Conservation (phyloP, 176 grass and related monocot species). For the Aegilops tauschii region DNA sequence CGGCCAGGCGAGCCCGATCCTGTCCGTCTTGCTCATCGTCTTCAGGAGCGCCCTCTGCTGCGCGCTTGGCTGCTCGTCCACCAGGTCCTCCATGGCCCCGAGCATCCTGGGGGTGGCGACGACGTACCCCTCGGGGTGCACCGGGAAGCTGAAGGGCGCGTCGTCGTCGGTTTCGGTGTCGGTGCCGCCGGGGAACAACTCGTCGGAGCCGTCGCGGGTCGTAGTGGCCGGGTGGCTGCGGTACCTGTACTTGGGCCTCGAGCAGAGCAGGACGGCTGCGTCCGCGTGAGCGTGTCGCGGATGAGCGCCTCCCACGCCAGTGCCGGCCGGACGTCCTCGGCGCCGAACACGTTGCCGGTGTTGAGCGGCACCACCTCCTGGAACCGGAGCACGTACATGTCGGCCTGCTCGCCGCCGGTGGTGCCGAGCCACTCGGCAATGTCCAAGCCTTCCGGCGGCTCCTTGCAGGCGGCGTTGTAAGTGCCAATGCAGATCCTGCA, state of each 20-base stretch:
- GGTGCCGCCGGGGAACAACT: slow-evolving; percentile 31
- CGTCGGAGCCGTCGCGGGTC: slow-evolving; percentile 26
- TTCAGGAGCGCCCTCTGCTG: slow-evolving; percentile 48
- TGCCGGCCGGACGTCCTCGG: slow-evolving; percentile 60
- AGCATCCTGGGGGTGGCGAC: slow-evolving; percentile 36
- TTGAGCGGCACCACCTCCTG: slow-evolving; percentile 93
- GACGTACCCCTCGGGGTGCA: background rate
- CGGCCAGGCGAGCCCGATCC: slow-evolving; percentile 76
- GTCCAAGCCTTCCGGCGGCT: slow-evolving; percentile 57
- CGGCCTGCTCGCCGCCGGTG: slow-evolving; percentile 58
- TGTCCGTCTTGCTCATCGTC: slow-evolving; percentile 63
- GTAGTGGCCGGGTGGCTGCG: slow-evolving; percentile 74
- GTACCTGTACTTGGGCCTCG: slow-evolving; percentile 49
- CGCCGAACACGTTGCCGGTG: slow-evolving; percentile 88
- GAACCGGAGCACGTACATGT: slow-evolving; percentile 86
- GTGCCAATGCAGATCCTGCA: slow-evolving; percentile 68
- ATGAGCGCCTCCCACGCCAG: slow-evolving; percentile 84
- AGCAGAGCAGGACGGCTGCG: background rate
- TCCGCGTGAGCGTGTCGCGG: slow-evolving; percentile 50
- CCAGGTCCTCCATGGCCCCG: background rate
- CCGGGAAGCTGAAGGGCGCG: slow-evolving; percentile 25
- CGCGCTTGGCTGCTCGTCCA: background rate
- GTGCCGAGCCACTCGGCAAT: slow-evolving; percentile 62
- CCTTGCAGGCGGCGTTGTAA: slow-evolving; percentile 68
- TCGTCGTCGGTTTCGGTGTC: slow-evolving; percentile 58